Evolutionary conservation across 495 filamentous ascomycete genomes (phyloP).

Genomic region (Platismatia glauca): DNA sequence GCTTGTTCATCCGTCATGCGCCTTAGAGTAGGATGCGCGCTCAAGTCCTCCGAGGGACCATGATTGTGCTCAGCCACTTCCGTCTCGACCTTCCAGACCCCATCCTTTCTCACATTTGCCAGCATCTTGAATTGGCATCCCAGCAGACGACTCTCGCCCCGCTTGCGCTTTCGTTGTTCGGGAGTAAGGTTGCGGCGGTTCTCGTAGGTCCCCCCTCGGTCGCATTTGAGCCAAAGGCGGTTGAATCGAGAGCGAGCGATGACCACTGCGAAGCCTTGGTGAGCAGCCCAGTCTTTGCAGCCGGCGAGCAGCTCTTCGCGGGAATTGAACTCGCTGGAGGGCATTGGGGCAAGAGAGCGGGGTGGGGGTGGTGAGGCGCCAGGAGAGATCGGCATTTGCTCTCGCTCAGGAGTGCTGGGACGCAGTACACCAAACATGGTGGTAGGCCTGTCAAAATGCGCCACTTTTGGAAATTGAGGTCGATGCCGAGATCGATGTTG

Average conservation of each 20-base stretch:
- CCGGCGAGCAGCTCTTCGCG: constrained; percentile 22
- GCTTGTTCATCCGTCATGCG: constrained; percentile 23
- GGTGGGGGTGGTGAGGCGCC: constrained; percentile 20
- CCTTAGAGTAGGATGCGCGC: constrained; percentile 22
- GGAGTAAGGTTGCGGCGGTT: constrained; percentile 24
- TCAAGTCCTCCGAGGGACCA: constrained; percentile 24
- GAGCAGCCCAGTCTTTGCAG: constrained; percentile 24
- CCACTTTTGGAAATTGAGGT: neutral
- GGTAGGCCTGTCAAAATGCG: neutral
- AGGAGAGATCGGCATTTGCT: constrained; percentile 15
- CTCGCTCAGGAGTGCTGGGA: constrained; percentile 17
- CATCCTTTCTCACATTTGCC: constrained; percentile 19
- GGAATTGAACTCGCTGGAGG: constrained; percentile 18
- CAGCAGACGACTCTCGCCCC: constrained; percentile 25
- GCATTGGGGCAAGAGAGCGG: constrained; percentile 24
- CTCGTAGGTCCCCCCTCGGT: constrained; percentile 25
- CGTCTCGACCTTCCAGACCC: constrained; percentile 23
- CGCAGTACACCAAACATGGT: constrained; percentile 26
- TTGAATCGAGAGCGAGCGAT: constrained; percentile 26
- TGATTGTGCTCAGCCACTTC: constrained; percentile 24
- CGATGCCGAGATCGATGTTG: constrained; percentile 5
- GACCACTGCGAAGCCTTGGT: constrained; percentile 26
- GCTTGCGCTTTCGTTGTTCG: constrained; percentile 26
- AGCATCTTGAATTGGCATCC: constrained; percentile 26
- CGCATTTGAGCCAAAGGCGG: constrained; percentile 28